A percentile compares a stretch with the other conserved stretches of the same genome.
Conservation (phyloP, 352 stramenopile genomes). For the Phytophthora aleatoria region DNA sequence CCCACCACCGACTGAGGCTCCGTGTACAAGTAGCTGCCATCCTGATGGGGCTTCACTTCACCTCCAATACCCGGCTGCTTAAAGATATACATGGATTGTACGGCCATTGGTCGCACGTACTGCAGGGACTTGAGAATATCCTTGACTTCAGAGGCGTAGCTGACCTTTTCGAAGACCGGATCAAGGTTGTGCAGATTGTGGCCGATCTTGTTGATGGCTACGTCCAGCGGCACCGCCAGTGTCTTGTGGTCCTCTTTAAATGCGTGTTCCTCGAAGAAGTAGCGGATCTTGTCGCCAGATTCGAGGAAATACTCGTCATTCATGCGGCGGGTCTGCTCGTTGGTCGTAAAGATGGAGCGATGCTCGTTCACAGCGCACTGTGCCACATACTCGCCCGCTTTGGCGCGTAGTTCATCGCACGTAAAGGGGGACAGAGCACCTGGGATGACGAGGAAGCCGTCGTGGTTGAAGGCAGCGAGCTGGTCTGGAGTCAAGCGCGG, state of each 20-base stretch:
- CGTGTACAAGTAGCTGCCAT: constrained; percentile 97
- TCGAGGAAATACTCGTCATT: constrained; percentile 95
- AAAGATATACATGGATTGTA: constrained; percentile 98
- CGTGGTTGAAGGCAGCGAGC: constrained; percentile 59
- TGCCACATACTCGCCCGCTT: constrained; percentile 53
- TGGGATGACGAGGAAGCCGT: constrained; percentile 72
- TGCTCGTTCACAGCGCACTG: constrained; percentile 68
- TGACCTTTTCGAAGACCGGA: constrained; percentile 86
- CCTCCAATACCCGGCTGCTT: constrained; percentile 94
- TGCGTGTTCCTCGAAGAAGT: constrained; percentile 93
- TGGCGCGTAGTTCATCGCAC: constrained; percentile 65
- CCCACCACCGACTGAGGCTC: constrained; percentile 94
- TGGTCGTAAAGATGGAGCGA: constrained; percentile 85
- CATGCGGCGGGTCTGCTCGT: constrained; percentile 80
- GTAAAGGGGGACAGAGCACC: constrained; percentile 41
- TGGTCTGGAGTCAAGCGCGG: constrained; percentile 59
- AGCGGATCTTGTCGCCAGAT: constrained; percentile 91
- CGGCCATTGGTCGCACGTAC: constrained; percentile 89
- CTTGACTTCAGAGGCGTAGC: constrained; percentile 74
- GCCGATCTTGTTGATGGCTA: constrained; percentile 95
- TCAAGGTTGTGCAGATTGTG: constrained; percentile 95
- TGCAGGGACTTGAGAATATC: constrained; percentile 83
- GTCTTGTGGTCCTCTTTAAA: constrained; percentile 74
- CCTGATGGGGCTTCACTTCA: constrained; percentile 95
- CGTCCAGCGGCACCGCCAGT: constrained; percentile 58